Evolutionary conservation across 2,329 filamentous ascomycete species (phyloP).

Genomic region (Leptographium lundbergii): DNA sequence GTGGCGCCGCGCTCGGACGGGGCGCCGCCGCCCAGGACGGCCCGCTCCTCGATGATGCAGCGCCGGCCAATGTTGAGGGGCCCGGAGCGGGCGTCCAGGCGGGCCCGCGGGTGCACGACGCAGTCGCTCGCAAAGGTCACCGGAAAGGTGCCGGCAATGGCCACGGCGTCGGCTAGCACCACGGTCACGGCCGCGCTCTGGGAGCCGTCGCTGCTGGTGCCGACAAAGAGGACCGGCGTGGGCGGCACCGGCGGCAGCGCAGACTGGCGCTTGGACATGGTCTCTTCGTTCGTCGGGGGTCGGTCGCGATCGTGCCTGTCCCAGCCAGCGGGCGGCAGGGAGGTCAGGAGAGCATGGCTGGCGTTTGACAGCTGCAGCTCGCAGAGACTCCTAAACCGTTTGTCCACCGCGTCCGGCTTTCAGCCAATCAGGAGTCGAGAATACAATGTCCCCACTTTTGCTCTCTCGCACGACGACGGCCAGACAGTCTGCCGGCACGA

Average conservation of each 20-base stretch:
- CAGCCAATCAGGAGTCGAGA: background rate
- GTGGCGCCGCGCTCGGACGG: conserved; percentile 5
- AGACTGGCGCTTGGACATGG: conserved; percentile 43
- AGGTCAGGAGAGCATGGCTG: too few species aligned
- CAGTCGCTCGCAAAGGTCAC: conserved; percentile 68
- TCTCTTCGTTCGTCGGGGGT: background rate
- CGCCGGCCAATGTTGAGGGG: conserved; percentile 70
- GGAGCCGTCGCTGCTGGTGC: conserved; percentile 3
- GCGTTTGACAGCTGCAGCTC: background rate
- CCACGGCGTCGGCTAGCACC: conserved; percentile 49
- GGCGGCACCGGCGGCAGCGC: conserved; percentile 41
- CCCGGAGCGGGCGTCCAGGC: conserved; percentile 65
- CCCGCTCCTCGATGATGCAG: conserved; percentile 68
- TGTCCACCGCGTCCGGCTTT: background rate
- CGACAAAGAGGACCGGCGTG: conserved; percentile 46
- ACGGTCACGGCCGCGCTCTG: conserved; percentile 24
- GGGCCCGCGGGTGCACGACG: conserved; percentile 75
- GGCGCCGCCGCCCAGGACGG: conserved; percentile 36
- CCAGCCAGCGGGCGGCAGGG: background rate
- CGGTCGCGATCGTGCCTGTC: background rate
- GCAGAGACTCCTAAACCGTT: background rate
- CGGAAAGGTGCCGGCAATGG: conserved; percentile 57
- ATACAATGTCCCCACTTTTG: background rate
- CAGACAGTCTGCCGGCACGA: background rate
- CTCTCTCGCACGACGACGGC: background rate